These are phyloP conservation scores for Spinacia oleracea DNA, from an alignment of 179 eudicot genomes.

Conservation along the genomic window DNA sequence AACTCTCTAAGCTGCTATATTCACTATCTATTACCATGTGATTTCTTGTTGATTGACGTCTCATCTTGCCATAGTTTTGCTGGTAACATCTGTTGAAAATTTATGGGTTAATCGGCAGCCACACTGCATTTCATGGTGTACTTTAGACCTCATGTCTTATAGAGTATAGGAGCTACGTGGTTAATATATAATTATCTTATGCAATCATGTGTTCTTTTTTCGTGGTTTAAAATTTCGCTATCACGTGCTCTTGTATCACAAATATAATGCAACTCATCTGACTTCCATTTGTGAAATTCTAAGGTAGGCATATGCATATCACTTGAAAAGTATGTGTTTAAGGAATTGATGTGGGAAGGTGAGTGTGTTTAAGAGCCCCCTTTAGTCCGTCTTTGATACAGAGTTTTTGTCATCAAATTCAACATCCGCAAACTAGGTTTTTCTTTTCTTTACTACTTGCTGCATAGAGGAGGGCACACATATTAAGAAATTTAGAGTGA, in stretches of 20 bases:
- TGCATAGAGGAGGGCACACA: too few relatives aligned
- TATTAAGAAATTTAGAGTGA: too few relatives aligned
- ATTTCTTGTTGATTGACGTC: conserved; percentile 6
- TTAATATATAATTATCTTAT: neutral
- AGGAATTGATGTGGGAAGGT: neutral
- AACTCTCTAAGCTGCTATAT: conserved; percentile 6
- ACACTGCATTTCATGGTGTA: neutral
- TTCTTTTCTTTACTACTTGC: too few relatives aligned
- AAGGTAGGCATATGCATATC: too few relatives aligned
- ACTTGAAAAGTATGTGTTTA: neutral
- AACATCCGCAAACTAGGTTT: too few relatives aligned
- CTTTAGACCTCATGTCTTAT: neutral
- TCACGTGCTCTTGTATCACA: neutral
- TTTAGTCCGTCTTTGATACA: too few relatives aligned
- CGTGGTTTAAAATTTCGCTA: neutral
- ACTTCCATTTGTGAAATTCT: too few relatives aligned
- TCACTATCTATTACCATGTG: neutral
- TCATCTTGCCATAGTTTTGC: conserved; percentile 1
- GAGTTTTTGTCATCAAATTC: too few relatives aligned
- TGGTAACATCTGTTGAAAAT: neutral
- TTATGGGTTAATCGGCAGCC: neutral
- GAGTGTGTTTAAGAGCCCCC: neutral
- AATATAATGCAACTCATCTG: neutral
- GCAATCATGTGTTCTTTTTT: neutral
- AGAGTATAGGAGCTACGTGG: neutral